Evolutionary conservation across 495 filamentous ascomycete genomes (phyloP).

Genomic region (Podospora fimiseda): DNA sequence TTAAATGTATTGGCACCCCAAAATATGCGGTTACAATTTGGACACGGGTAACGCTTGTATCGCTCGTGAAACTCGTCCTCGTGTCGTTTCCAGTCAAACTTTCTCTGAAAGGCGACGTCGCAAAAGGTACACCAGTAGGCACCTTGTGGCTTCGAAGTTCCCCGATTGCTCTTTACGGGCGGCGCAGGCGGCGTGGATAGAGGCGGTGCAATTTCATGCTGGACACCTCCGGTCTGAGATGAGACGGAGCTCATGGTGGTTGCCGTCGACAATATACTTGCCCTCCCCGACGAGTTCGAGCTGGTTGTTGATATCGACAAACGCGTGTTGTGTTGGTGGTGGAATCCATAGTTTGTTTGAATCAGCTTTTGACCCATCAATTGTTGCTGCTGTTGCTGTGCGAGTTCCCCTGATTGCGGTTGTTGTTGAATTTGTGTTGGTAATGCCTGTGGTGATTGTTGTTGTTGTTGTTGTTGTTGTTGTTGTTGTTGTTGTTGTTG

Average conservation of each 20-base stretch:
- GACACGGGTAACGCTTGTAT: slow-evolving; percentile 44
- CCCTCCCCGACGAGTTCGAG: slow-evolving; percentile 29
- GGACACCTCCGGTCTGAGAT: slow-evolving; percentile 13
- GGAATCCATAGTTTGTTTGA: background rate
- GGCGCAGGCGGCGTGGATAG: slow-evolving; percentile 13
- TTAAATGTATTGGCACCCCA: slow-evolving; percentile 47
- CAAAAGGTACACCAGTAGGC: slow-evolving; percentile 49
- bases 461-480: slow-evolving; percentile 9
- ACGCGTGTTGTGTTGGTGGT: slow-evolving; percentile 15
- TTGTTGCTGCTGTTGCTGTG: slow-evolving; percentile 28
- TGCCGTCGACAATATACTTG: slow-evolving; percentile 25
- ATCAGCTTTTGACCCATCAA: slow-evolving; percentile 4
- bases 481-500: slow-evolving; percentile 8
- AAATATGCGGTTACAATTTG: slow-evolving; percentile 43
- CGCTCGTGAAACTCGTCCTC: slow-evolving; percentile 50
- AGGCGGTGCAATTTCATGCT: slow-evolving; percentile 14
- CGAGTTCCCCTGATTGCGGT: too few relatives aligned
- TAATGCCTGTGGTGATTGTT: slow-evolving; percentile 2
- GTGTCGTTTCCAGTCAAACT: slow-evolving; percentile 49
- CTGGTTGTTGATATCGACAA: slow-evolving; percentile 34
- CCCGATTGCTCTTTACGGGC: slow-evolving; percentile 22
- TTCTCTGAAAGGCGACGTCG: slow-evolving; percentile 44
- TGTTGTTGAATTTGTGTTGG: slow-evolving; percentile 3
- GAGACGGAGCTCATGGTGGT: slow-evolving; percentile 28
- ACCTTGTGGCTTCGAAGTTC: slow-evolving; percentile 25